Conservation (phyloP, 2,329 filamentous ascomycete species). For the Colletotrichum chlorophyti region DNA sequence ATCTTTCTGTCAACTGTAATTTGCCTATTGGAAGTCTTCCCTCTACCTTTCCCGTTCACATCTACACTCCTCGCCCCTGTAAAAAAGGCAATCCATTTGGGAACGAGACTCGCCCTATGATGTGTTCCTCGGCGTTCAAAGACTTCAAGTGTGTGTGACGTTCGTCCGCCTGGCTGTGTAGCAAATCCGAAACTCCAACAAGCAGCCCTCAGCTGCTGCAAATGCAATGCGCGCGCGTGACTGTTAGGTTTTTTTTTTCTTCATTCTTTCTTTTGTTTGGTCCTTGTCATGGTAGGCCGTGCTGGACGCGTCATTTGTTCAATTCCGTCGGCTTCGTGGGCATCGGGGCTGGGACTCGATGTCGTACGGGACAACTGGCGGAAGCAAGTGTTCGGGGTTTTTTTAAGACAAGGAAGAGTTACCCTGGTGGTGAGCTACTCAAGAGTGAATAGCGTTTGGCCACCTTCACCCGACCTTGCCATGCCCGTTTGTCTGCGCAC, state of each 20-base stretch:
- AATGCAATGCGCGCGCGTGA: slow-evolving; percentile 25
- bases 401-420: too few relatives aligned
- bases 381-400: too few relatives aligned
- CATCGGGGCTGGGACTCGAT: neutral
- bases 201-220: slow-evolving; percentile 25
- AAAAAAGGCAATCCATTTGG: neutral
- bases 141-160: slow-evolving; percentile 1
- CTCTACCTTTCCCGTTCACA: neutral
- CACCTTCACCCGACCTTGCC: neutral
- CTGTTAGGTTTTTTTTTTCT: slow-evolving; percentile 2
- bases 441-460: neutral
- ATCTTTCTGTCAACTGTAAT: neutral
- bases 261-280: slow-evolving; percentile 7
- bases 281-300: neutral
- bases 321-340: neutral
- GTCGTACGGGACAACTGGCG: too few relatives aligned
- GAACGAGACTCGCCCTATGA: too few relatives aligned
- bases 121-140: neutral
- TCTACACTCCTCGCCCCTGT: neutral
- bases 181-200: slow-evolving; percentile 29
- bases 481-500: neutral
- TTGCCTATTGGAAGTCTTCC: neutral
- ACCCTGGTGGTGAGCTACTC: too few relatives aligned
- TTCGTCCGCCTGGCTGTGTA: slow-evolving; percentile 20
- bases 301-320: too few relatives aligned